Conservation (phyloP, 495 filamentous ascomycete genomes). For the Lophiostoma macrostomum region DNA sequence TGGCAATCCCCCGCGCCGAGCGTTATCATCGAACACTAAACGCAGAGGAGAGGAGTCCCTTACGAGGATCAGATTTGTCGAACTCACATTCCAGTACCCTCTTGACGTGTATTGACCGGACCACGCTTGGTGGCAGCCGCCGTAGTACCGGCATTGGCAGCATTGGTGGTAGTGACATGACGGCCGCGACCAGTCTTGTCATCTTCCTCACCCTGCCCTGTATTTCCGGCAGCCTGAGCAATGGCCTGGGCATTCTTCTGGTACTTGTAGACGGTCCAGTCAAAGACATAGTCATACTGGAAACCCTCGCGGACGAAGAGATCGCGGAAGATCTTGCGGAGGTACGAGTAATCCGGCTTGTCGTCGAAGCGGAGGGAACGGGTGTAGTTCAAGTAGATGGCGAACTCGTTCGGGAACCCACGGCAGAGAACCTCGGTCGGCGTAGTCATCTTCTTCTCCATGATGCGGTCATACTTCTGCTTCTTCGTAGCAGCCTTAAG, state of each 20-base stretch:
- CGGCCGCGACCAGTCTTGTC: conserved; percentile 64
- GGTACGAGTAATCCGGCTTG: conserved; percentile 99
- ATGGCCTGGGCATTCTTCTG: conserved; percentile 97
- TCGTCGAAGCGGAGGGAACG: conserved; percentile 98
- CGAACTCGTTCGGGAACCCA: conserved; percentile 99
- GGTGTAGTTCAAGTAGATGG: conserved; percentile 99
- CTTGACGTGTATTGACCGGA: conserved; percentile 51
- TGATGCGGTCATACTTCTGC: conserved; percentile 99
- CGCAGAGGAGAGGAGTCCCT: conserved; percentile 83
- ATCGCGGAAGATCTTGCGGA: conserved; percentile 99
- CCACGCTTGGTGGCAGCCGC: conserved; percentile 46
- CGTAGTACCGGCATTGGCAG: conserved; percentile 57
- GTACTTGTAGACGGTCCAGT: conserved; percentile 99
- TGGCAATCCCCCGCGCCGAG: conserved; percentile 70
- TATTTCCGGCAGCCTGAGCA: conserved; percentile 65
- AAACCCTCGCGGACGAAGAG: conserved; percentile 99
- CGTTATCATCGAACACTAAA: conserved; percentile 74
- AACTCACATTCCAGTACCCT: conserved; percentile 98
- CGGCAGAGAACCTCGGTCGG: conserved; percentile 98
- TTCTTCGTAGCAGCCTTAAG: conserved; percentile 99
- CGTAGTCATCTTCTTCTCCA: conserved; percentile 99
- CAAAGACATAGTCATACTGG: conserved; percentile 99
- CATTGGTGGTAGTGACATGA: conserved; percentile 47
- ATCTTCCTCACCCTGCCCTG: conserved; percentile 68
- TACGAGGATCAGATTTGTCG: conserved; percentile 83